These are phyloP conservation scores for Conticribra guillardii DNA, from an alignment of 108 stramenopile genomes.

Conservation along the genomic window DNA sequence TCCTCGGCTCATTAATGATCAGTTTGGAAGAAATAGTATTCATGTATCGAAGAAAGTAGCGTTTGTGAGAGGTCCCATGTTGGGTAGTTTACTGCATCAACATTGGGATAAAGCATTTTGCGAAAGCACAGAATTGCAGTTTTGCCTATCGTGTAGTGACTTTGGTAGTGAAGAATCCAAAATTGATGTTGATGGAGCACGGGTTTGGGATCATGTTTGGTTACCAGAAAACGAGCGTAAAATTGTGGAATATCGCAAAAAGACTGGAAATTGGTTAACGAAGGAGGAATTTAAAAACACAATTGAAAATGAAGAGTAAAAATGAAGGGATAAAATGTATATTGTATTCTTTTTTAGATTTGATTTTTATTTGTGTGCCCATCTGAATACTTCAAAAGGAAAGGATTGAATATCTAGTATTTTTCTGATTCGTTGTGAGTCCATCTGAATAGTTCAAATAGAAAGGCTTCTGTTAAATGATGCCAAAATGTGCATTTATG, in stretches of 20 bases:
- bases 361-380: no score
- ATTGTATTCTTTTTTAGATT: no score
- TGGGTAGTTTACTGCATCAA: constrained; percentile 77
- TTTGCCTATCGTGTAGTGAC: constrained; percentile 28
- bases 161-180: constrained; percentile 20
- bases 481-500: no score
- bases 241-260: constrained; percentile 52
- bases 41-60: constrained; percentile 70
- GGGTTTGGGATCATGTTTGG: constrained; percentile 82
- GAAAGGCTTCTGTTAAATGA: no score
- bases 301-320: no score
- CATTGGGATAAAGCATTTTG: constrained; percentile 86
- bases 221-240: constrained; percentile 59
- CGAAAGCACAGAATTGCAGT: constrained; percentile 72
- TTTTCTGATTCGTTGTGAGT: no score
- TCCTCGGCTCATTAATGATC: constrained; percentile 59
- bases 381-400: no score
- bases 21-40: constrained; percentile 52
- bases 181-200: no score
- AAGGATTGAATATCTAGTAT: no score
- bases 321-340: no score
- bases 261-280: constrained; percentile 63
- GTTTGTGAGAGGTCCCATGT: constrained; percentile 89
- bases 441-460: no score
- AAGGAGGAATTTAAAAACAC: constrained; percentile 10